Base-by-base conservation (phyloP, 164 flowering plant species). In the Vitis labrusca region DNA sequence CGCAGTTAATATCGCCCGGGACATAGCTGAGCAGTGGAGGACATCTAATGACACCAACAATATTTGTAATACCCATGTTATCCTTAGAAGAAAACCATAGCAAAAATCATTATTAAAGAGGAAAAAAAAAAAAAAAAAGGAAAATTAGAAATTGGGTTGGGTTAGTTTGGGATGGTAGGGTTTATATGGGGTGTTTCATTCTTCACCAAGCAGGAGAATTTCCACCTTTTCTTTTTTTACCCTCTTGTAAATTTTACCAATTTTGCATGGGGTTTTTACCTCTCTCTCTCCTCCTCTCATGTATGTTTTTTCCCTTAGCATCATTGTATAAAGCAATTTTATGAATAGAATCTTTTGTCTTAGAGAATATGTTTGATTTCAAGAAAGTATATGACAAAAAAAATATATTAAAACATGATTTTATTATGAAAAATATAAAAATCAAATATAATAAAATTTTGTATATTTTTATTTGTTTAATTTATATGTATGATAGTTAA, bases 1-100 rank as follows among this genome's bases (percentile, higher is more conserved):
- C 64, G 97, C 98, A 49, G 65, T 78, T n/a, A 89, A 88, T 30
- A 80, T 91, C 54, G 93, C 97, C 0, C 50, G 65, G 44, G 97
- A 94, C 72, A 77, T 94, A 48, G 77, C 84, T 13, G 78, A 79
- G 10, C 86, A 85, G 19, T 89, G 93, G 94, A 85, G 70, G 79
- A 72, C 71, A 2, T 60, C 27, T 14, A 79, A 78, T 65, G 76
- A 59, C 61, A 51, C 53, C 52, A 66, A 65, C 1, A 51, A 9
- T 30, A 10, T 19, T 49, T 55, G 60, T 49, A 69, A 67, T 68
- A 53, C 71, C 70, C 74, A 72, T 66, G 44, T 65, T 47, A 60
- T 76, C 68, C 66, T 48, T 0, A 71, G 54, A 12, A 63, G 14
- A 60, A 50, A 63, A 63, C 58, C 37, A 13, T 44, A 15, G 12